These are phyloP conservation scores for Hypocreales sp. DNA, from an alignment of 2,329 filamentous ascomycete genomes.

Conservation along the genomic window DNA sequence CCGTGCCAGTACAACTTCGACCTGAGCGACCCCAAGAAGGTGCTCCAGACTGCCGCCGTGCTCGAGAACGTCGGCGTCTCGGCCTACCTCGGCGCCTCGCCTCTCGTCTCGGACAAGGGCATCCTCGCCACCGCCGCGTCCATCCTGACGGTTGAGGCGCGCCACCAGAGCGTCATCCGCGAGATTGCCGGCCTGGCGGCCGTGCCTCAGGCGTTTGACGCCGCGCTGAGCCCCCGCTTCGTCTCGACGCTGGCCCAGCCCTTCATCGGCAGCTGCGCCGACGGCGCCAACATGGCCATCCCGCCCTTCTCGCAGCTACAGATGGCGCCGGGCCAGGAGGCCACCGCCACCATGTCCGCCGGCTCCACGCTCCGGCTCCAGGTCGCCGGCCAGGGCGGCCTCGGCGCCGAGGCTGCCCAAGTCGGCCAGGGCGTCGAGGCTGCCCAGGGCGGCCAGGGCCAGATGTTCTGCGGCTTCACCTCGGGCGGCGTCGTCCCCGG, in stretches of 20 bases:
- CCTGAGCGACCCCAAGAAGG: constrained; percentile 47
- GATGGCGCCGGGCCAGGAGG: constrained; percentile 28
- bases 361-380: constrained; percentile 22
- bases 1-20: constrained; percentile 60
- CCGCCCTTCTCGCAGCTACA: constrained; percentile 43
- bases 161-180: constrained; percentile 61
- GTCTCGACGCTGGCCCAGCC: constrained; percentile 60
- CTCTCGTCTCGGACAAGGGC: constrained; percentile 40
- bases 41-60: constrained; percentile 54
- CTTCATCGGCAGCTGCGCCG: constrained; percentile 57
- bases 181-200: constrained; percentile 39
- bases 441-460: not conserved
- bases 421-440: too few relatives aligned
- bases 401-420: constrained; percentile 16
- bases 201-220: constrained; percentile 55
- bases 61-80: constrained; percentile 61
- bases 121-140: constrained; percentile 52
- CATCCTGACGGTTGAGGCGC: constrained; percentile 58
- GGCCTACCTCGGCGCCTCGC: constrained; percentile 58
- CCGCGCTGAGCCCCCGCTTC: constrained; percentile 48
- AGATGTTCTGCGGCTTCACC: constrained; percentile 49
- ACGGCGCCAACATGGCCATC: constrained; percentile 47
- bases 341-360: constrained; percentile 19
- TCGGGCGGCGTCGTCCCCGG: constrained; percentile 39
- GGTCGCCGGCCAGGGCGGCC: constrained; percentile 26